Evolutionary conservation across 2,329 filamentous ascomycete species (phyloP).

Genomic region (Colletotrichum noveboracense): DNA sequence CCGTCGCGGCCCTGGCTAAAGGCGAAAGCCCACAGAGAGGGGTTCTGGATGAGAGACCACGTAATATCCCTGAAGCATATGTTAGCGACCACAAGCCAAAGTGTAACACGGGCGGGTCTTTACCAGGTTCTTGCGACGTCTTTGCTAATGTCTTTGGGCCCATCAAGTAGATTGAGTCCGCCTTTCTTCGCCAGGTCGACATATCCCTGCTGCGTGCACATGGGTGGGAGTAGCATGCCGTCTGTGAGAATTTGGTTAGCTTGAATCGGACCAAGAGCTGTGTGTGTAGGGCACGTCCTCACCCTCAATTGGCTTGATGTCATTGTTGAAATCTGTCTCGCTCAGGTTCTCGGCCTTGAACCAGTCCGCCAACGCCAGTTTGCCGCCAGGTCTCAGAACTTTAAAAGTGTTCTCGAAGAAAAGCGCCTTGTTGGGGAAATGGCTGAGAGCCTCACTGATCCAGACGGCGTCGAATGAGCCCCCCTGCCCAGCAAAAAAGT

Average conservation of each 20-base stretch:
- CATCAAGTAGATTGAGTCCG: constrained; percentile 49
- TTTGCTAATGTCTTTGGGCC: constrained; percentile 61
- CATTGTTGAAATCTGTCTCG: constrained; percentile 48
- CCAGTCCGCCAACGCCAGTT: constrained; percentile 65
- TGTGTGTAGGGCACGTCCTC: neutral
- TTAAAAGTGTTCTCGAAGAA: constrained; percentile 60
- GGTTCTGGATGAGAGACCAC: constrained; percentile 64
- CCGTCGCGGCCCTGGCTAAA: constrained; percentile 65
- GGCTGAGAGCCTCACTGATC: constrained; percentile 67
- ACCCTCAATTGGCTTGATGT: constrained; percentile 67
- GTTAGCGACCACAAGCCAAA: neutral
- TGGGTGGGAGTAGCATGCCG: constrained; percentile 64
- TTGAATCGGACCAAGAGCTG: neutral
- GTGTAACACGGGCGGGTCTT: constrained; percentile 21
- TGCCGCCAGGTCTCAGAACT: constrained; percentile 54
- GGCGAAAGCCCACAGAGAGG: constrained; percentile 65
- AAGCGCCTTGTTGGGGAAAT: constrained; percentile 62
- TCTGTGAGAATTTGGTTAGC: constrained; percentile 37
- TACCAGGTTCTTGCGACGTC: constrained; percentile 66
- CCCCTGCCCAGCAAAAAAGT: constrained; percentile 47
- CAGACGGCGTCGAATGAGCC: constrained; percentile 60
- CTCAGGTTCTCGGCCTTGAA: constrained; percentile 58
- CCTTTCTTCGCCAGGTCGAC: constrained; percentile 53
- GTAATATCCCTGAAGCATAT: constrained; percentile 60
- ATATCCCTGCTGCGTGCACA: constrained; percentile 60